Conservation (phyloP, 371 early-diverging fungal species). For the Sporodiniella umbellata region DNA sequence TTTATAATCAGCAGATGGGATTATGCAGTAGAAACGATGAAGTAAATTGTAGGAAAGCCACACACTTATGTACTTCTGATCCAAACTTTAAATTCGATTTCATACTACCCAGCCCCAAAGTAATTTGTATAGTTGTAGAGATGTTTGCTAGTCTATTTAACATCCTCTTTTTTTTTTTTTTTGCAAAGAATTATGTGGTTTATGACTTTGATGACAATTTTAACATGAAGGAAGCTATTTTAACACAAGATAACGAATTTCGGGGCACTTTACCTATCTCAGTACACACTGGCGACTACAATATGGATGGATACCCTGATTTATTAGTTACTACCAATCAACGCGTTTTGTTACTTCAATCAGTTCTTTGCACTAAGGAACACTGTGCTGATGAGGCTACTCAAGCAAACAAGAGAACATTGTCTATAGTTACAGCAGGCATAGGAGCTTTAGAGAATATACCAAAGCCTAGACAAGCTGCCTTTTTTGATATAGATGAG, state of each 20-base stretch:
- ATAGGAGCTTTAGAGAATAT: slow-evolving; percentile 53
- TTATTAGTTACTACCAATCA: slow-evolving; percentile 57
- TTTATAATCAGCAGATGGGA: slow-evolving; percentile 83
- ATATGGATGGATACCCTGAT: slow-evolving; percentile 93
- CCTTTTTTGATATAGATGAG: slow-evolving; percentile 86
- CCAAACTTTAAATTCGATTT: slow-evolving; percentile 68
- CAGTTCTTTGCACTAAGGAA: slow-evolving; percentile 50
- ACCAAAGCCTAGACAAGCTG: slow-evolving; percentile 54
- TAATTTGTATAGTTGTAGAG: slow-evolving; percentile 9
- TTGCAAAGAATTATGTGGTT: slow-evolving; percentile 38
- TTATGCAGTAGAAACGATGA: slow-evolving; percentile 59
- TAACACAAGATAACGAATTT: slow-evolving; percentile 45
- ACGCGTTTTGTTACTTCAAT: slow-evolving; percentile 55
- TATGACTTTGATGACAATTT: slow-evolving; percentile 46
- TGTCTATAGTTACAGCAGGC: slow-evolving; percentile 56
- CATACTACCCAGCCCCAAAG: slow-evolving; percentile 36
- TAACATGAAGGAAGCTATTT: slow-evolving; percentile 45
- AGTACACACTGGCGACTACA: slow-evolving; percentile 72
- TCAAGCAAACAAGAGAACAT: slow-evolving; percentile 49
- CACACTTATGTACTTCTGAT: slow-evolving; percentile 74
- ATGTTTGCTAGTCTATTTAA: background rate
- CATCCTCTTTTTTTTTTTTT: background rate
- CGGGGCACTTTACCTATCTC: slow-evolving; percentile 58
- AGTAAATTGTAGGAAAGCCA: slow-evolving; percentile 56
- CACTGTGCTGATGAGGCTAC: slow-evolving; percentile 44